phyloP scores from a whole-genome alignment of 176 grass and related monocot species.

The Triticum dicoccoides region DNA sequence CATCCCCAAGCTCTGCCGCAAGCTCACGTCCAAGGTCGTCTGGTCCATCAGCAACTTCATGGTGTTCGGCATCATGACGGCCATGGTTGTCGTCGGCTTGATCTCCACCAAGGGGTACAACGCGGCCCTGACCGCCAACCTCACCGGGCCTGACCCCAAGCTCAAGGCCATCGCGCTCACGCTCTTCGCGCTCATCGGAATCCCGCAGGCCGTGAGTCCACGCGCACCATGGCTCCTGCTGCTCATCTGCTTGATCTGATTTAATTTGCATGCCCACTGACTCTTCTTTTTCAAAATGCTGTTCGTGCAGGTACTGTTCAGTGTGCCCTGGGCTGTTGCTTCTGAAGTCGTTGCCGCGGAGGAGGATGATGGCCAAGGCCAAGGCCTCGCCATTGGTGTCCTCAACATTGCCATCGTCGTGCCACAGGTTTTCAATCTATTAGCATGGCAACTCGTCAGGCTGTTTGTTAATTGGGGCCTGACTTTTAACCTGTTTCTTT shows the following conservation, averaged over 20 bases:
- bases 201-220: constrained; percentile 42
- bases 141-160: constrained; percentile 17
- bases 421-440: constrained; percentile 15
- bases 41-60: constrained; percentile 52
- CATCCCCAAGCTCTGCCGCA: constrained; percentile 52
- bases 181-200: constrained; percentile 45
- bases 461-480: neutral
- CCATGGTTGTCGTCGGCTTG: constrained; percentile 27
- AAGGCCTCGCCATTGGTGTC: constrained; percentile 51
- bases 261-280: neutral
- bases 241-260: too few species aligned
- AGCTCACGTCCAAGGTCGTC: constrained; percentile 46
- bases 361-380: constrained; percentile 42
- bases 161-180: constrained; percentile 27
- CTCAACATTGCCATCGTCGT: constrained; percentile 59
- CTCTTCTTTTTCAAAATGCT: neutral
- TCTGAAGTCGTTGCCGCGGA: constrained; percentile 41
- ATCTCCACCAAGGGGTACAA: constrained; percentile 45
- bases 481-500: neutral
- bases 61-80: constrained; percentile 25
- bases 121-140: neutral
- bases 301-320: constrained; percentile 42
- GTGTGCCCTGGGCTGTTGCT: constrained; percentile 49
- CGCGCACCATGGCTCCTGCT: too few species aligned
- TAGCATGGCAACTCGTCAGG: neutral